These are phyloP conservation scores for Curvularia eragrostidis DNA, from an alignment of 2,329 filamentous ascomycete genomes.

Conservation along the genomic window DNA sequence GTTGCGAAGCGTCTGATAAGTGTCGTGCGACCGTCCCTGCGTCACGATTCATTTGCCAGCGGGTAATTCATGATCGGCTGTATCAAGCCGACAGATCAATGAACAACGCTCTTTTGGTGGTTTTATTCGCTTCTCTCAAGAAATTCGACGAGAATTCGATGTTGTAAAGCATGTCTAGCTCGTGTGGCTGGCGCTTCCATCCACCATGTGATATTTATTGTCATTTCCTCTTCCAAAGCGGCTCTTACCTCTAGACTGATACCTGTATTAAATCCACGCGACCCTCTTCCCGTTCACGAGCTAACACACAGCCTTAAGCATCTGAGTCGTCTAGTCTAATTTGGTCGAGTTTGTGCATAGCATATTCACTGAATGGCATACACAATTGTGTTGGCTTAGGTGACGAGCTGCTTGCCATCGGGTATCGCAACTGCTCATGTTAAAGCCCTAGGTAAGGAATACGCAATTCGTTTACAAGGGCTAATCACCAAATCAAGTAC, in stretches of 20 bases:
- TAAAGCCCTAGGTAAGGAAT: not conserved
- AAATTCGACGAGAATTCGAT: not conserved
- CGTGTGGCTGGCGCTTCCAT: not conserved
- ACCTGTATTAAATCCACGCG: not conserved
- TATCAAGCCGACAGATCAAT: not conserved
- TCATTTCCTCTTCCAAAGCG: not conserved
- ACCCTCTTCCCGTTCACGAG: not conserved
- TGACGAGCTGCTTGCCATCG: not conserved
- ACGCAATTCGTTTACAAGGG: not conserved
- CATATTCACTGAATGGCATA: not conserved
- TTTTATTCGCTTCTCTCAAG: not conserved
- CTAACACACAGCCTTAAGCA: not conserved
- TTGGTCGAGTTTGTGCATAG: not conserved
- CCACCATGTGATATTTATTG: not conserved
- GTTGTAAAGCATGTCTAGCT: not conserved
- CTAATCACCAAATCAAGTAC: not conserved
- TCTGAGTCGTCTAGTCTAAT: not conserved
- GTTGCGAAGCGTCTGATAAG: slow-evolving; percentile 12
- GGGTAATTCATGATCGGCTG: slow-evolving; percentile 2
- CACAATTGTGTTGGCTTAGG: not conserved
- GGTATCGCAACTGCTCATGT: not conserved
- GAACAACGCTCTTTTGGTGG: not conserved
- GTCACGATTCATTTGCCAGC: slow-evolving; percentile 7
- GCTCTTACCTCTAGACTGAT: not conserved
- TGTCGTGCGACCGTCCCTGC: slow-evolving; percentile 19